Evolutionary conservation across 139 green algal genomes (phyloP).

Genomic region (Chlamydomonas incerta): DNA sequence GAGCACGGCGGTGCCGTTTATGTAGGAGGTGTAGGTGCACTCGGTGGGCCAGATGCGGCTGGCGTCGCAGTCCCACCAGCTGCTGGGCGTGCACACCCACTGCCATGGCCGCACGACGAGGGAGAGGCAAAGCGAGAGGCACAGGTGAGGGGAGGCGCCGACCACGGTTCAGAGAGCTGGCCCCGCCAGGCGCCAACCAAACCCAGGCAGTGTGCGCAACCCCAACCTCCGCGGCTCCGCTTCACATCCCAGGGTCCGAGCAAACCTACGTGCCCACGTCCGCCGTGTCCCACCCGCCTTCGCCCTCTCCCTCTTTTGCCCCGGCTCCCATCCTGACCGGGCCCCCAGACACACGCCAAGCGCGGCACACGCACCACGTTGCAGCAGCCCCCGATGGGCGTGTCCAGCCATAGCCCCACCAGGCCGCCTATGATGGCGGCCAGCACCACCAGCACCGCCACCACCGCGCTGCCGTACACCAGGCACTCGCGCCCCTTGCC

Average conservation of each 20-base stretch:
- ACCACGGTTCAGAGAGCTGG: too few relatives aligned
- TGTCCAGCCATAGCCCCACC: constrained; percentile 22
- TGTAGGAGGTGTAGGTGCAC: constrained; percentile 12
- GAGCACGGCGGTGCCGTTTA: background rate
- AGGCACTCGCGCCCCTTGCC: background rate
- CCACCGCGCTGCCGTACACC: background rate
- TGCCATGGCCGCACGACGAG: background rate
- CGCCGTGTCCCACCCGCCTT: too few relatives aligned
- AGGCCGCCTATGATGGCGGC: constrained; percentile 20
- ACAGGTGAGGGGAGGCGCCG: too few relatives aligned
- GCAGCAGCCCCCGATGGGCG: constrained; percentile 25
- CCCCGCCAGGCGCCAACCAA: too few relatives aligned
- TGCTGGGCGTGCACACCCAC: constrained; percentile 43
- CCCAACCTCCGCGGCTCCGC: too few relatives aligned
- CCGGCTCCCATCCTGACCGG: too few relatives aligned
- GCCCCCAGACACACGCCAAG: too few relatives aligned
- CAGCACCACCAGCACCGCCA: background rate
- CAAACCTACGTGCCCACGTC: too few relatives aligned
- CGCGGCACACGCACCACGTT: background rate
- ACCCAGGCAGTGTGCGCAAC: too few relatives aligned
- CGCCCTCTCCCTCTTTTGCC: too few relatives aligned
- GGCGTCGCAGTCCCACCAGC: constrained; percentile 46
- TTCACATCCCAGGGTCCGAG: too few relatives aligned
- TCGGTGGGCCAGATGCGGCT: constrained; percentile 3
- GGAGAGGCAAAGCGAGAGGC: background rate